phyloP scores from a whole-genome alignment of 129 eudicot species.

The Ambrosia artemisiifolia region DNA sequence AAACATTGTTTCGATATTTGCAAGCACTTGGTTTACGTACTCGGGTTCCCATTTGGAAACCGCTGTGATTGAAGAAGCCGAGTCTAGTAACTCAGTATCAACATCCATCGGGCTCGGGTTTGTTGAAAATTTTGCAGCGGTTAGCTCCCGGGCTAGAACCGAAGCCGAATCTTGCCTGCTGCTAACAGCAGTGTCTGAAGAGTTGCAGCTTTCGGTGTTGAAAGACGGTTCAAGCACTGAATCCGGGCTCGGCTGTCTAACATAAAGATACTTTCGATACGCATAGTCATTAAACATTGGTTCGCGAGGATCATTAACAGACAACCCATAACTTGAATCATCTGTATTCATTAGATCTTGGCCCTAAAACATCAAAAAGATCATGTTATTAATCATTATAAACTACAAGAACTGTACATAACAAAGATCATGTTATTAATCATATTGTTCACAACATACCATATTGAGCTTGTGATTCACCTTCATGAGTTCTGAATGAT shows the following conservation, averaged over 20 bases:
- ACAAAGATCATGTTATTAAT: not conserved
- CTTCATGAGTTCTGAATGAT: constrained; percentile 30
- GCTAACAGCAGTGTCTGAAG: constrained; percentile 57
- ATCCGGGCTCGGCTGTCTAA: constrained; percentile 65
- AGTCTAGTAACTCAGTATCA: constrained; percentile 67
- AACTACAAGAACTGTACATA: not conserved
- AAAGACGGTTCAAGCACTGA: constrained; percentile 74
- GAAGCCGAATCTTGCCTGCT: constrained; percentile 58
- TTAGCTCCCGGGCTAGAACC: constrained; percentile 34
- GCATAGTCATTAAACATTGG: constrained; percentile 25
- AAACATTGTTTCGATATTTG: constrained; percentile 58
- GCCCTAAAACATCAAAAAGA: constrained; percentile 6
- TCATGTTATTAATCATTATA: not conserved
- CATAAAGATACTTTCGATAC: constrained; percentile 32
- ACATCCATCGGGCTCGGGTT: constrained; percentile 37
- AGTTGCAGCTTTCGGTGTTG: constrained; percentile 66
- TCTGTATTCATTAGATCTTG: constrained; percentile 24
- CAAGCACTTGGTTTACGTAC: constrained; percentile 48
- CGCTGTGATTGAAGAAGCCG: constrained; percentile 61
- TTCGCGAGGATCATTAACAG: constrained; percentile 31
- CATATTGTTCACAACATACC: constrained; percentile 30
- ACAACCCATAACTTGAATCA: constrained; percentile 27
- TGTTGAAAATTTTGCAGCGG: constrained; percentile 22
- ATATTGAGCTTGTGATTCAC: constrained; percentile 34
- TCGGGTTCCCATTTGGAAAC: constrained; percentile 54